Percentiles rank a stretch among this genome's conserved stretches.
Conservation (phyloP, 2,329 filamentous ascomycete species). For the Xylaria sp. region DNA sequence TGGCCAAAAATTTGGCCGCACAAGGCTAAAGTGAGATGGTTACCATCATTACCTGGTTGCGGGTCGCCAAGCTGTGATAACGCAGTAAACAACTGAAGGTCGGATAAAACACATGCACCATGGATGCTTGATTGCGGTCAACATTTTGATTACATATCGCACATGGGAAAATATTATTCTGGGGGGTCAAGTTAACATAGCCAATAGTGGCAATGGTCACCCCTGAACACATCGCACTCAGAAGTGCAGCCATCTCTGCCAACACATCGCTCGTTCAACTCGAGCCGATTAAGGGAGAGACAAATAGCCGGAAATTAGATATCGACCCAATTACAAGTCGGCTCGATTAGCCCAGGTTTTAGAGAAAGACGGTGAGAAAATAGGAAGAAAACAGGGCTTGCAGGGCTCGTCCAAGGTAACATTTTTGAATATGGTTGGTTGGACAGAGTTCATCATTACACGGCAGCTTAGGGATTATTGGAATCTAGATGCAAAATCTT, state of each 20-base stretch:
- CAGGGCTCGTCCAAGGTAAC: constrained; percentile 40
- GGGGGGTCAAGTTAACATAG: constrained; percentile 17
- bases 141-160: constrained; percentile 20
- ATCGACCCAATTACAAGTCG: constrained; percentile 26
- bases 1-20: constrained; percentile 17
- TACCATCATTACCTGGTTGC: constrained; percentile 16
- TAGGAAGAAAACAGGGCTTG: constrained; percentile 35
- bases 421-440: constrained; percentile 27
- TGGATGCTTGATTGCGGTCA: constrained; percentile 1
- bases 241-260: constrained; percentile 37
- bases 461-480: constrained; percentile 35
- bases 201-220: constrained; percentile 40
- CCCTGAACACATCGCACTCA: constrained; percentile 42
- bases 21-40: constrained; percentile 29
- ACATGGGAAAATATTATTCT: constrained; percentile 8
- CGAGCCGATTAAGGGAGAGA: constrained; percentile 22
- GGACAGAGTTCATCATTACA: constrained; percentile 40
- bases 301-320: constrained; percentile 18
- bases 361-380: constrained; percentile 43
- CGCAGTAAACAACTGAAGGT: constrained; percentile 19
- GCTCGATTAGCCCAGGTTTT: constrained; percentile 7
- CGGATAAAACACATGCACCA: constrained; percentile 6
- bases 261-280: constrained; percentile 40
- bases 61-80: constrained; percentile 35
- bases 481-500: constrained; percentile 36